Evolutionary conservation across 1,139 yeast genomes (phyloP), one percentile per base, ranked within the genome.

Genomic region (Saccharomyces hybrid): DNA sequence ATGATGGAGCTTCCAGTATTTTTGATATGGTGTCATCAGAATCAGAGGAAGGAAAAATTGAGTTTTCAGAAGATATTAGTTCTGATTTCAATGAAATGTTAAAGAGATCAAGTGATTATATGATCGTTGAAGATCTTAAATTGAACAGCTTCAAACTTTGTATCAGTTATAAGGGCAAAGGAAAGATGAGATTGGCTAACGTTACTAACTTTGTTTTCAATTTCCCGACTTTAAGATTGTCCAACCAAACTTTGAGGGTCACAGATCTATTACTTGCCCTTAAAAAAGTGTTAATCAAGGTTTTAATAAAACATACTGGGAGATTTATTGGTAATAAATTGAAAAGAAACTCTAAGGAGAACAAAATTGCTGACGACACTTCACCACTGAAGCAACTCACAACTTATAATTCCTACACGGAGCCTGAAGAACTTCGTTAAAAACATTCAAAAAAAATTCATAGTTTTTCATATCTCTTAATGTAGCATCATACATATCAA

Each of bases 131-230:
- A 31, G 71, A 76, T 8, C 71, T 85, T 58, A 71, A 68, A 25
- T 63, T 84, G 20, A 73, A 74, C 53, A 74, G 81, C 11, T 74
- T 81, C 42, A 68, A 75, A 2, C 64, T 85, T 27, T 75, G 76
- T 69, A 76, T 85, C 26, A 83, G 89, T 3, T 78, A 83, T 56
- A 79, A 77, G 60, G 82, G 85, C 50, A 75, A 74, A 50, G 89
- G 90, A 0, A 73, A 78, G 42, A 75, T 73, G 63, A 72, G 84
- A 57, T 63, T 84, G 55, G 75, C 83, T 53, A 85, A 85, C 64
- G 89, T 85, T 3, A 76, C 81, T 38, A 76, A 81, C 60, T 82
- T 85, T 58, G 70, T 75, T 14, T 70, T 85, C 49, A 72, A 73
- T 28, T 68, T 85, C 55, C 90, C 89, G 0, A 76, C 74, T 28